phyloP scores from a whole-genome alignment of 495 filamentous ascomycete genomes.

The Podospora sp. region DNA sequence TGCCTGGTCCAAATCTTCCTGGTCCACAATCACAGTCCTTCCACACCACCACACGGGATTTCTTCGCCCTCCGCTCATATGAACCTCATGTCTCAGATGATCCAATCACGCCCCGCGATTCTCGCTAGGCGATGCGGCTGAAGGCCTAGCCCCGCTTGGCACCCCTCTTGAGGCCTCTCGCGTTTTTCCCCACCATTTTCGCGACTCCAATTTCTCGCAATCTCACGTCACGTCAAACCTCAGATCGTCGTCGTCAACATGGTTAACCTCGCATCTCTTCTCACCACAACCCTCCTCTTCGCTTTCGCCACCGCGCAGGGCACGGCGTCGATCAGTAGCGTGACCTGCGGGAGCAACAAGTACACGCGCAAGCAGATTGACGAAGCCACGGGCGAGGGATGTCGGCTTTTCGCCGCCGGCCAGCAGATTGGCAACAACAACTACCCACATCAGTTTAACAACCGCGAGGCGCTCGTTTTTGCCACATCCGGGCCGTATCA shows the following conservation, averaged over 20 bases:
- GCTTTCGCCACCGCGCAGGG: slow-evolving; percentile 23
- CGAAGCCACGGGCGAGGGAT: slow-evolving; percentile 30
- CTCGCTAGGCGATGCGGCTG: background rate
- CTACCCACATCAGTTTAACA: slow-evolving; percentile 38
- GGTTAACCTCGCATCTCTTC: background rate
- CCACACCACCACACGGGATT: too few relatives aligned
- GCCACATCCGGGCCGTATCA: slow-evolving; percentile 26
- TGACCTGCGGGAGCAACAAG: slow-evolving; percentile 26
- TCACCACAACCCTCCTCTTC: slow-evolving; percentile 3
- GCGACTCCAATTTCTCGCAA: background rate
- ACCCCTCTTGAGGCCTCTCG: background rate
- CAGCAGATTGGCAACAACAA: slow-evolving; percentile 28
- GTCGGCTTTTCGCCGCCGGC: slow-evolving; percentile 23
- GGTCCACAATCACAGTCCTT: too few relatives aligned
- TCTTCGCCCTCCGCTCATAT: background rate
- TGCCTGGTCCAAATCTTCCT: too few relatives aligned
- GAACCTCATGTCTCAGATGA: background rate
- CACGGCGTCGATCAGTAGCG: slow-evolving; percentile 20
- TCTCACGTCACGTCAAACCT: slow-evolving; percentile 1
- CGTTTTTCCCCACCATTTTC: background rate
- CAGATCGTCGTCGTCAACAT: background rate
- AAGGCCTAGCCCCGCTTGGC: background rate
- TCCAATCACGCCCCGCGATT: background rate
- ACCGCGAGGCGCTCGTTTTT: slow-evolving; percentile 29
- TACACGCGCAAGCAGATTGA: slow-evolving; percentile 26